Evolutionary conservation across 2,329 filamentous ascomycete genomes (phyloP).

Genomic region (Karstenula rhodostoma): DNA sequence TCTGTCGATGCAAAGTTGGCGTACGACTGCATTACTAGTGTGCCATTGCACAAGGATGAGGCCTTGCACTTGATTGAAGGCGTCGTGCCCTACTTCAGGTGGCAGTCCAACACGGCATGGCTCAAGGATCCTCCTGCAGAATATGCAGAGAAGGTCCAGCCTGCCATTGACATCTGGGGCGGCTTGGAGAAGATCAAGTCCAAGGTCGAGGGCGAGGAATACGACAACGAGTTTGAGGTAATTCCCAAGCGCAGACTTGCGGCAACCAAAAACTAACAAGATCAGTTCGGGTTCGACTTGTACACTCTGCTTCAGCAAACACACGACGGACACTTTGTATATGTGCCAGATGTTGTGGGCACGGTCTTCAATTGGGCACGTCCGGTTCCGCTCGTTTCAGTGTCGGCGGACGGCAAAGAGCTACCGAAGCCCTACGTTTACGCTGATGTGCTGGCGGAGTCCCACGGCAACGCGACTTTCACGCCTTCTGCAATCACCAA

Average conservation of each 20-base stretch:
- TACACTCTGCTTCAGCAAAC: conserved; percentile 58
- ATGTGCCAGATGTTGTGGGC: conserved; percentile 62
- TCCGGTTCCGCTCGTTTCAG: conserved; percentile 63
- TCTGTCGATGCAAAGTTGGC: conserved; percentile 55
- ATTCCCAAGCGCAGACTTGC: not conserved
- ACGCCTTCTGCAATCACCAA: conserved; percentile 59
- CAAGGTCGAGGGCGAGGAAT: conserved; percentile 48
- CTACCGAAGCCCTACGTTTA: conserved; percentile 66
- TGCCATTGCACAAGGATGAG: conserved; percentile 55
- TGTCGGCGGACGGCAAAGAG: conserved; percentile 61
- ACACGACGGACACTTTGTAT: conserved; percentile 72
- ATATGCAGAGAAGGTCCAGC: conserved; percentile 56
- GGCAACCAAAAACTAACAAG: conserved; percentile 9
- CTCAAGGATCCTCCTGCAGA: conserved; percentile 56
- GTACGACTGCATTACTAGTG: conserved; percentile 56
- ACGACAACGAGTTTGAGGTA: conserved; percentile 53
- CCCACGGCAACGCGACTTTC: conserved; percentile 51
- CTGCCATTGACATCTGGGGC: conserved; percentile 52
- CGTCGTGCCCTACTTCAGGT: conserved; percentile 56
- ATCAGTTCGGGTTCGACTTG: conserved; percentile 44
- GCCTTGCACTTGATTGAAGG: conserved; percentile 52
- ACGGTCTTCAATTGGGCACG: conserved; percentile 61
- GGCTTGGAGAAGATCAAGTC: conserved; percentile 49
- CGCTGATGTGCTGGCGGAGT: conserved; percentile 55
- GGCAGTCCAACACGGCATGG: conserved; percentile 56